These are phyloP conservation scores for Cladosporium sp. DNA, from an alignment of 2,329 filamentous ascomycete species.

Conservation along the genomic window DNA sequence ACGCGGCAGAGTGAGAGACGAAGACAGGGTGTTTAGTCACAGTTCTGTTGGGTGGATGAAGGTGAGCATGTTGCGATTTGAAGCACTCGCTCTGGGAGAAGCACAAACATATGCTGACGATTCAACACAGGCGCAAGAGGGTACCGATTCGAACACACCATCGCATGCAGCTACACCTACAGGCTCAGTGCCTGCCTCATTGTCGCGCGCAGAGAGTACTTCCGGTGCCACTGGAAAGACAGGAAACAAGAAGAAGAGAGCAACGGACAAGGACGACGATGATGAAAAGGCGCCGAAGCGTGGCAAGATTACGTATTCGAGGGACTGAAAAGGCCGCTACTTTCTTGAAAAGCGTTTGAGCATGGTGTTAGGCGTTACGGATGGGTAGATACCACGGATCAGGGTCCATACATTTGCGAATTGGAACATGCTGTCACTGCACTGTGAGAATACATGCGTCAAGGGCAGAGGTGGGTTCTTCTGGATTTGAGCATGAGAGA, in stretches of 20 bases:
- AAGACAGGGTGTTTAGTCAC: slow-evolving; percentile 68
- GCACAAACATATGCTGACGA: background rate
- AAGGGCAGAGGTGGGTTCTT: too few species aligned
- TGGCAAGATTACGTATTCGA: slow-evolving; percentile 53
- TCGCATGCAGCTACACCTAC: slow-evolving; percentile 53
- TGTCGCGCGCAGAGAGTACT: slow-evolving; percentile 45
- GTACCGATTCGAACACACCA: slow-evolving; percentile 41
- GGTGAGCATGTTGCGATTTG: slow-evolving; percentile 26
- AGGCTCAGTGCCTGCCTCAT: slow-evolving; percentile 48
- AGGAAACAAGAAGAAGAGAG: slow-evolving; percentile 50
- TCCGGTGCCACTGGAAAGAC: slow-evolving; percentile 39
- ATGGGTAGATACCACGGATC: slow-evolving; percentile 14
- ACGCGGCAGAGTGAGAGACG: slow-evolving; percentile 63
- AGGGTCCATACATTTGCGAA: background rate
- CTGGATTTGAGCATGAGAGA: too few species aligned
- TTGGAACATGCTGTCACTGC: background rate
- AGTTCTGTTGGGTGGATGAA: slow-evolving; percentile 41
- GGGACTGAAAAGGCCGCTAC: slow-evolving; percentile 42
- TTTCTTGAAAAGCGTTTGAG: slow-evolving; percentile 21
- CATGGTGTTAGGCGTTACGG: slow-evolving; percentile 20
- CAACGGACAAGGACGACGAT: slow-evolving; percentile 48
- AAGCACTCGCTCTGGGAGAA: background rate
- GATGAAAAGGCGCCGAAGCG: slow-evolving; percentile 50
- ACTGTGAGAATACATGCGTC: background rate
- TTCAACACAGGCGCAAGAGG: slow-evolving; percentile 33